Evolutionary conservation across 495 filamentous ascomycete species (phyloP).

Genomic region (Alectoria sarmentosa): DNA sequence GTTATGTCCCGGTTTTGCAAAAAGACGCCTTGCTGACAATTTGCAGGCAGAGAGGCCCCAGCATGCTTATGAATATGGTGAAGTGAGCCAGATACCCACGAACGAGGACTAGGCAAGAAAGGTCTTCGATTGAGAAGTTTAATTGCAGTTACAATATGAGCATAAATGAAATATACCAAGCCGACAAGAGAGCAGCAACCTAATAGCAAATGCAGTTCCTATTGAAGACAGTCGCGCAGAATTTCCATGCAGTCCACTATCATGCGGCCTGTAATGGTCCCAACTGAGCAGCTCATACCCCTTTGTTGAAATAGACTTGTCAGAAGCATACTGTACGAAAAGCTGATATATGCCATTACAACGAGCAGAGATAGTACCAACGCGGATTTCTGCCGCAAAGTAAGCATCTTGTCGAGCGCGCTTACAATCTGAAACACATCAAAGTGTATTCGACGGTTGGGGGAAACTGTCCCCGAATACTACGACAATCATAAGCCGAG

Average conservation of each 20-base stretch:
- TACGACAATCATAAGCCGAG: neutral
- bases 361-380: neutral
- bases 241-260: neutral
- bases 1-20: neutral
- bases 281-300: neutral
- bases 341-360: neutral
- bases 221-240: neutral
- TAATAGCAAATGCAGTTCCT: neutral
- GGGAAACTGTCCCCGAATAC: neutral
- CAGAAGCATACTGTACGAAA: neutral
- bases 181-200: neutral
- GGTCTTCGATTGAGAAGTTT: neutral
- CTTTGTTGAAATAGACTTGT: neutral
- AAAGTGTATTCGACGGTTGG: neutral
- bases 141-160: neutral
- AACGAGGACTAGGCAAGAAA: neutral
- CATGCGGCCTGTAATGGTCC: neutral
- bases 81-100: neutral
- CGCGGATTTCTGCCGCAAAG: neutral
- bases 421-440: neutral
- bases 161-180: neutral
- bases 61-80: constrained; percentile 1
- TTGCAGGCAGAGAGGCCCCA: neutral
- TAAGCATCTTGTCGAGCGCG: neutral
- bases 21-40: neutral